Conservation (phyloP, 73 alveolate genomes). For the Stentor coeruleus region DNA sequence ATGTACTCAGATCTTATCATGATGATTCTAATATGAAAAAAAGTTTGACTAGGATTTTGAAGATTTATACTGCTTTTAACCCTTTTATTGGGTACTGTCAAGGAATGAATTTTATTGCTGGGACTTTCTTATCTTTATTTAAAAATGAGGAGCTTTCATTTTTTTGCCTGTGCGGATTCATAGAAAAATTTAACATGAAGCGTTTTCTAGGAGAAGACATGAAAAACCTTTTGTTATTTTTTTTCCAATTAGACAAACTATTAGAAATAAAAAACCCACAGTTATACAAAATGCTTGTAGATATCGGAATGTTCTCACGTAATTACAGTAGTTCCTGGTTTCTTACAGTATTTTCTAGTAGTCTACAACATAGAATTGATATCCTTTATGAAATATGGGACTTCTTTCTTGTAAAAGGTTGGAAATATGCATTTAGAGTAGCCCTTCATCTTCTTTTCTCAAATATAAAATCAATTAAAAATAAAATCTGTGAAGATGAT, state of each 20-base stretch:
- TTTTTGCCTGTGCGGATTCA: neutral
- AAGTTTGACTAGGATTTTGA: neutral
- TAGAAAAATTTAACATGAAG: neutral
- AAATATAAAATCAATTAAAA: too few relatives aligned
- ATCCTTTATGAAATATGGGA: slow-evolving; percentile 47
- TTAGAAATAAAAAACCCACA: slow-evolving; percentile 68
- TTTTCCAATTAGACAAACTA: slow-evolving; percentile 79
- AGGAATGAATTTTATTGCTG: neutral
- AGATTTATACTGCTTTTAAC: neutral
- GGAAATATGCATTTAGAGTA: slow-evolving; percentile 54
- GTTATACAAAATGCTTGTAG: slow-evolving; percentile 60
- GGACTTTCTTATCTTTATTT: neutral
- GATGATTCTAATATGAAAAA: too few relatives aligned
- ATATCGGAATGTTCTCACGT: slow-evolving; percentile 45
- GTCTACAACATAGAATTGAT: slow-evolving; percentile 46
- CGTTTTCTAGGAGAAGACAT: slow-evolving; percentile 37
- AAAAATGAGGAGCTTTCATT: neutral
- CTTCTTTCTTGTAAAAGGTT: slow-evolving; percentile 52
- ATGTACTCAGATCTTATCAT: neutral
- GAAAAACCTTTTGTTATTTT: slow-evolving; percentile 64
- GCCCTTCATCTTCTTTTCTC: too few relatives aligned
- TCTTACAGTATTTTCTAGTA: slow-evolving; percentile 69
- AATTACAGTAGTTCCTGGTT: slow-evolving; percentile 83
- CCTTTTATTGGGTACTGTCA: neutral
- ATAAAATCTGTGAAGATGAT: too few relatives aligned